Percentiles rank a stretch among this genome's conserved stretches.
Conservation (phyloP, 192 early-diverging fungal genomes). For the Backusella parvicylindrica region DNA sequence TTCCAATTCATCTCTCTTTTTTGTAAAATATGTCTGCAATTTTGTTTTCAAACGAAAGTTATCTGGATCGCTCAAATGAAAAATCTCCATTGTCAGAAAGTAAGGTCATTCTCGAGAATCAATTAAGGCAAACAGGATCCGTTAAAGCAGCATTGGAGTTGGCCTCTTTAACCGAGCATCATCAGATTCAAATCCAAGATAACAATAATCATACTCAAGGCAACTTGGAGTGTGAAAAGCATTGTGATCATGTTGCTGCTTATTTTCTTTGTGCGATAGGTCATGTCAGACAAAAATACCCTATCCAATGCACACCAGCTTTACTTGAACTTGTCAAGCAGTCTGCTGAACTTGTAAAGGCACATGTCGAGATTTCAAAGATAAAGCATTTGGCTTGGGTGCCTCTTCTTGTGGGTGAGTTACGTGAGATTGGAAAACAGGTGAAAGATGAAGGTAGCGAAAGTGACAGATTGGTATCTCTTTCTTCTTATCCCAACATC, state of each 20-base stretch:
- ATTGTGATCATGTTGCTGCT: not conserved
- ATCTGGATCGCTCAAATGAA: not conserved
- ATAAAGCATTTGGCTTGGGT: not conserved
- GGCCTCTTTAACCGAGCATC: conserved; percentile 3
- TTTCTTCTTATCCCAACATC: not conserved
- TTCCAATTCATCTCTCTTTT: not conserved
- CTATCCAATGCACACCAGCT: not conserved
- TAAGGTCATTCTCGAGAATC: not conserved
- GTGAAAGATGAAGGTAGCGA: conserved; percentile 16
- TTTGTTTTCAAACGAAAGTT: not conserved
- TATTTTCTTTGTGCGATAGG: not conserved
- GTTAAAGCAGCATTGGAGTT: not conserved
- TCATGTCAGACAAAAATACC: not conserved
- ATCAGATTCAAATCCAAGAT: not conserved
- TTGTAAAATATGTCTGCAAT: not conserved
- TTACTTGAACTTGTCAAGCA: not conserved
- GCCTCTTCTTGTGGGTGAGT: not conserved
- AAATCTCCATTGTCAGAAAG: not conserved
- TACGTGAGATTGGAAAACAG: conserved; percentile 16
- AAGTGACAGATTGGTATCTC: not conserved
- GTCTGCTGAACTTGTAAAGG: not conserved
- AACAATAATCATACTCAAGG: not conserved
- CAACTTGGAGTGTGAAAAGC: not conserved
- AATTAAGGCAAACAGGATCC: not conserved
- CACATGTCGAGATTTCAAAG: conserved; percentile 2